phyloP scores from a whole-genome alignment of 495 filamentous ascomycete genomes.

The Glarea lozoyensis region DNA sequence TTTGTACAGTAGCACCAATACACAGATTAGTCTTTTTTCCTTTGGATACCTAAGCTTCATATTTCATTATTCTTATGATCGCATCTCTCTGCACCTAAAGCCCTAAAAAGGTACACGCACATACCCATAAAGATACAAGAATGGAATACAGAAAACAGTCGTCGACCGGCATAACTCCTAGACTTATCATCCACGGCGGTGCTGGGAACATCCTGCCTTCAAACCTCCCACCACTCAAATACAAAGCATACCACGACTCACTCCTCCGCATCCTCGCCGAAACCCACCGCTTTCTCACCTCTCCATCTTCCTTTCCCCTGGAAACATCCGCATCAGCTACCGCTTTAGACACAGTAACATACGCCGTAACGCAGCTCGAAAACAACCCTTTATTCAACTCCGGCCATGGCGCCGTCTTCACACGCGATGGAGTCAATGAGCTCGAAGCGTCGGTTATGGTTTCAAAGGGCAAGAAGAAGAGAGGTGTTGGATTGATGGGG shows the following conservation, averaged over 20 bases:
- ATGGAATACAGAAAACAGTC: conserved; percentile 16
- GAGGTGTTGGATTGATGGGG: conserved; percentile 67
- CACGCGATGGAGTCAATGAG: conserved; percentile 70
- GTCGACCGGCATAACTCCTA: conserved; percentile 10
- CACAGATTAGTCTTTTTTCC: no score
- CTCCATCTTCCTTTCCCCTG: conserved; percentile 9
- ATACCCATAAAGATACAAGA: not conserved
- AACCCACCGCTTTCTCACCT: conserved; percentile 18
- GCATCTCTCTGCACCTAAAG: no score
- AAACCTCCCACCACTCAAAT: conserved; percentile 55
- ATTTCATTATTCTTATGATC: no score
- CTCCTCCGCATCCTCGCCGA: conserved; percentile 48
- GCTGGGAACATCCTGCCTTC: conserved; percentile 68
- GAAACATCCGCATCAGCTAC: not conserved
- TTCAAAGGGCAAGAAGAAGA: conserved; percentile 59
- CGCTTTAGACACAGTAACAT: conserved; percentile 64
- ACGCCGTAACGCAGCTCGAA: conserved; percentile 72
- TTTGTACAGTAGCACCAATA: no score
- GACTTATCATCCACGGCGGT: conserved; percentile 61
- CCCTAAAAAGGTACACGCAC: no score
- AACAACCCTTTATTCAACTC: conserved; percentile 79
- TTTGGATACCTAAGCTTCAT: no score
- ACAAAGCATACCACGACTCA: conserved; percentile 48
- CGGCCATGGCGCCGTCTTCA: conserved; percentile 81
- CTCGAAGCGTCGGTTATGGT: conserved; percentile 92